phyloP scores from a whole-genome alignment of 2,329 filamentous ascomycete species.

The Tympanopsis confertula region DNA sequence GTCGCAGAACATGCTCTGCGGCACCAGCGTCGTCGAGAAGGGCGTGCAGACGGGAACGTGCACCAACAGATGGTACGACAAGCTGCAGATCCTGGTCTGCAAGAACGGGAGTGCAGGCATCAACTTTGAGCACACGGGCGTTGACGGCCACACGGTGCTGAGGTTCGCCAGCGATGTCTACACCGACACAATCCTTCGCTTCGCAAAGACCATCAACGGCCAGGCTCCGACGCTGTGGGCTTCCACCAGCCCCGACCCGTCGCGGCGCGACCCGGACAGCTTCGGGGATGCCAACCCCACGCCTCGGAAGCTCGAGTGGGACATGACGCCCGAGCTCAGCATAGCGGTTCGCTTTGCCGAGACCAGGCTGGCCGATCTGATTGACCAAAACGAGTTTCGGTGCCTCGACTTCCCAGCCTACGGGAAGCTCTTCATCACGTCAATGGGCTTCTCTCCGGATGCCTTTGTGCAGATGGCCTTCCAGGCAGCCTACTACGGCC shows the following conservation, averaged over 20 bases:
- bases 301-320: conserved; percentile 94
- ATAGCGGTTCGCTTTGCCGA: conserved; percentile 91
- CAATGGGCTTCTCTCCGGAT: conserved; percentile 91
- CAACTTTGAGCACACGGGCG: conserved; percentile 97
- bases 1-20: conserved; percentile 96
- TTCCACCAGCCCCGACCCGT: conserved; percentile 79
- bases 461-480: conserved; percentile 99
- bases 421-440: conserved; percentile 95
- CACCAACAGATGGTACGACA: conserved; percentile 98
- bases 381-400: conserved; percentile 91
- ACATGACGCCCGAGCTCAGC: conserved; percentile 82
- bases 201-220: conserved; percentile 92
- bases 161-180: conserved; percentile 93
- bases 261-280: conserved; percentile 79
- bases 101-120: conserved; percentile 97
- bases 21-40: conserved; percentile 79
- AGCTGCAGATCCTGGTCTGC: conserved; percentile 96
- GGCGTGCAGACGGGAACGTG: conserved; percentile 95
- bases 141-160: conserved; percentile 92
- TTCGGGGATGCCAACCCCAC: conserved; percentile 90
- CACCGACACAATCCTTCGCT: conserved; percentile 92
- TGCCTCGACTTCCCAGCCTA: conserved; percentile 82
- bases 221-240: conserved; percentile 86
- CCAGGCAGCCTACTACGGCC: conserved; percentile 91
- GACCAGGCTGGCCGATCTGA: conserved; percentile 82